phyloP scores from a whole-genome alignment of 2,329 filamentous ascomycete genomes.

The Ilyonectria mors-panacis region DNA sequence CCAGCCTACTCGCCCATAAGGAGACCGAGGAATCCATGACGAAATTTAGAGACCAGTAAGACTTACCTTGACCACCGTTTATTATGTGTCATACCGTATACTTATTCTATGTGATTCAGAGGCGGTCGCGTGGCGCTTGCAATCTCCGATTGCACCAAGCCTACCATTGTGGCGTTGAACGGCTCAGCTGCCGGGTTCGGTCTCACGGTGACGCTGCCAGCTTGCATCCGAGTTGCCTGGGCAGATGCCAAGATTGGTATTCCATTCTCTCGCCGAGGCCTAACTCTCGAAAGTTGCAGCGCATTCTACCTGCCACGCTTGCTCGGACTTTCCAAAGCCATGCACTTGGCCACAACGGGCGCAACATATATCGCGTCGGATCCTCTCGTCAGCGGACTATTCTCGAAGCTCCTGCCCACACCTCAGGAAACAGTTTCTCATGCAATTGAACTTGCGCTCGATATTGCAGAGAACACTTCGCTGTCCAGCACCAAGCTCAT shows the following conservation, averaged over 20 bases:
- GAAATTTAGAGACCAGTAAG: constrained; percentile 23
- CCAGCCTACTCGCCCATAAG: constrained; percentile 18
- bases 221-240: constrained; percentile 28
- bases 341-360: constrained; percentile 25
- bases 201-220: constrained; percentile 27
- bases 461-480: constrained; percentile 26
- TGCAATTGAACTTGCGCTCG: constrained; percentile 8
- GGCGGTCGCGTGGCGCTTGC: constrained; percentile 18
- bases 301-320: constrained; percentile 29
- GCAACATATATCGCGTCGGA: constrained; percentile 12
- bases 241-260: constrained; percentile 18
- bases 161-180: constrained; percentile 29
- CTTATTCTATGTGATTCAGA: neutral
- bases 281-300: constrained; percentile 25
- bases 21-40: constrained; percentile 13
- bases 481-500: constrained; percentile 27
- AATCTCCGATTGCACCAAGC: constrained; percentile 24
- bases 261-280: constrained; percentile 22
- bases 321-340: constrained; percentile 21
- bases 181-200: constrained; percentile 31
- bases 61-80: neutral
- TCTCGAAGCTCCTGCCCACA: constrained; percentile 23
- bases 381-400: constrained; percentile 8
- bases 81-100: neutral
- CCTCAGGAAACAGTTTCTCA: constrained; percentile 15